Evolutionary conservation across 2,329 filamentous ascomycete genomes (phyloP), one percentile per base, ranked within the genome.

Genomic region (Ophiostoma pallidulum): DNA sequence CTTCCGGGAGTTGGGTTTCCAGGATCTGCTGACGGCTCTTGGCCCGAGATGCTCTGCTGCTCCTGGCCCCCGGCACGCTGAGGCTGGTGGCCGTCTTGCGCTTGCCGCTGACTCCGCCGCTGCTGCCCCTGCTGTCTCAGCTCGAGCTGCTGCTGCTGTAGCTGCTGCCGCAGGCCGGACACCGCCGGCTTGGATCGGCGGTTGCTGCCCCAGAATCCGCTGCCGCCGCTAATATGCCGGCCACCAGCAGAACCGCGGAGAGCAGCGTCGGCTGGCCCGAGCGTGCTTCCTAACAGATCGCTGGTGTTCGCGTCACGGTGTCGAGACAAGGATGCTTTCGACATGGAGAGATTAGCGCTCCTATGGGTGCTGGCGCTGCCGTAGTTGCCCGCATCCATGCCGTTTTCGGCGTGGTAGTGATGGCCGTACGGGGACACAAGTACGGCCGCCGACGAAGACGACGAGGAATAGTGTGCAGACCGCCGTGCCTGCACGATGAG

Each of bases 401-500:
- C 26, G 14, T 24, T 24, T 2, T 40, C 44, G 28, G 37, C 40
- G 16, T 31, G 40, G 35, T 52, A 48, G 18, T 35, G 39, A 43
- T 53, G 49, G 3, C 47, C 50, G 22, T 47, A 43, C 13, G 47
- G 43, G 13, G 44, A 45, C 32, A 49, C 45, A 36, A 53, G 38
- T 5, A 47, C 31, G 10, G 51, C 42, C n/a, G n/a, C n/a, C 40
- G 50, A 47, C 6, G 51, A 45, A n/a, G 51, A 53, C 14, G 50
- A 43, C 20, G 51, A 16, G 3, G 51, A 49, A 33, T 53, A 50
- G 43, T 55, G 53, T 0, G 50, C 38, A 3, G 48, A 43, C 16
- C 60, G 54, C 13, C 60, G 45, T 5, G 56, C 48, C 41, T 54
- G 51, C 14, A 50, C 48, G 28, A 53, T 49, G 4, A 55, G 51